Evolutionary conservation across 345 rosid genomes (phyloP), one percentile per base, ranked within the genome.

Genomic region (Ceriops decandra): DNA sequence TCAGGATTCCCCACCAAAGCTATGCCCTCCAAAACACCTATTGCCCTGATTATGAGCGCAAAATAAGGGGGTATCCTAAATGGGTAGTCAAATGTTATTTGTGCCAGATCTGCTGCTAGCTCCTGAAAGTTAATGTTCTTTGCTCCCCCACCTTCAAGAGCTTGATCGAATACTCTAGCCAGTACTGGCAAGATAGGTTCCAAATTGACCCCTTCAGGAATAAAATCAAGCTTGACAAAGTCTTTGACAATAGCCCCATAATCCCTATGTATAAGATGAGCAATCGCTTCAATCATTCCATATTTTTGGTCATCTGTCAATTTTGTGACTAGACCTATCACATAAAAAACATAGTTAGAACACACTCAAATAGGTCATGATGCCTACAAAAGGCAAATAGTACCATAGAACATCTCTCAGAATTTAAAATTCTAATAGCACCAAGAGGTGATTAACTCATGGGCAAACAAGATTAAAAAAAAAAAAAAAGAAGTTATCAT

Each of bases 281-380:
- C 92, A 57, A 91, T 93, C 57, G 98, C 98, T 85, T 93, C 98
- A 64, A 93, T 84, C 98, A 93, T 93, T 78, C 98, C 98, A 72
- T 93, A 93, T 79, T 93, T 93, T 70, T 93, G 91, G 82, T 93
- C 98, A 84, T 91, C 95, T 2, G 97, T 89, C 81, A 91, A 73
- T 78, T 80, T 93, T 66, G 97, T 93, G 68, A 93, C 98, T 57
- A 93, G 86, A 70, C 98, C 96, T 91, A 83, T 76, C 54, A 63
- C 65, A 68, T 27, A 51, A 75, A 57, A 68, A 81, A 74, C 21
- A 15, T 2, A 58, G 9, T 49, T 27, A 82, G 57, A 33, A 64
- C 63, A 57, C 11, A 69, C 35, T 63, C 52, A 51, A 57, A 57
- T 57, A 42, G 30, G 51, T 28, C 63, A 32, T 60, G 24, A 57